Base-by-base conservation (phyloP, 1,284 basidiomycete genomes). In the Chondrostereum purpureum region DNA sequence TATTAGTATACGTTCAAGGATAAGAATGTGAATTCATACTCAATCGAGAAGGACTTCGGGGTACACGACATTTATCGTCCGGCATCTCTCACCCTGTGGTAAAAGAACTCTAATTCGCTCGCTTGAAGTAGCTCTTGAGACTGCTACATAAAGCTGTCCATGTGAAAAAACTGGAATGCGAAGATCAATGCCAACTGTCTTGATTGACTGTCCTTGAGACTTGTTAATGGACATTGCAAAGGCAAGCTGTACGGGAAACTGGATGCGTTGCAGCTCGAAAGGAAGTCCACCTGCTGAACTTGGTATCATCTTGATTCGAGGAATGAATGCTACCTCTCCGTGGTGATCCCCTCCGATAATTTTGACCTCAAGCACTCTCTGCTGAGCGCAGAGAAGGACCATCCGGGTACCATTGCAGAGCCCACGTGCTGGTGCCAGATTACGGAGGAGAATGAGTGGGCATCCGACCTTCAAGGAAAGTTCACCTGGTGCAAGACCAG, bases 181-280 rank as follows among this genome's bases (percentile, higher is more conserved):
- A n/a, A n/a, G n/a, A n/a, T n/a, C n/a, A n/a, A n/a, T n/a, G n/a
- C n/a, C n/a, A n/a, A n/a, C n/a, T n/a, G n/a, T n/a, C n/a, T n/a
- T n/a, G n/a, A n/a, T 50, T 0, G 64, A 69, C 47, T 73, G 70
- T 0, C 72, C 71, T 53, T 75, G 70, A 0, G 64, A 23, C 44
- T 70, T 72, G 51, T 73, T 72, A 47, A 73, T 68, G 3, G 60
- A 65, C 45, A 72, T 63, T 10, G 65, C 60, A 58, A 70, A 72
- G 3, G 68, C 67, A 1, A 70, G 56, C 0, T 53, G 50, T 0
- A 71, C 51, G 6, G 69, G 68, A 53, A 70, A 70, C 50, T 72
- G 68, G 1, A 47, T 48, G 4, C 61, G 55, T 10, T 36, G 36
- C 6, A 69, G 50, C 4, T 23, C 39, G 44, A 62, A 64, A 2